Percentiles rank a stretch among this genome's conserved stretches.
These are phyloP conservation scores for Lolium rigidum DNA, from an alignment of 176 grass and related monocot genomes.

Conservation along the genomic window DNA sequence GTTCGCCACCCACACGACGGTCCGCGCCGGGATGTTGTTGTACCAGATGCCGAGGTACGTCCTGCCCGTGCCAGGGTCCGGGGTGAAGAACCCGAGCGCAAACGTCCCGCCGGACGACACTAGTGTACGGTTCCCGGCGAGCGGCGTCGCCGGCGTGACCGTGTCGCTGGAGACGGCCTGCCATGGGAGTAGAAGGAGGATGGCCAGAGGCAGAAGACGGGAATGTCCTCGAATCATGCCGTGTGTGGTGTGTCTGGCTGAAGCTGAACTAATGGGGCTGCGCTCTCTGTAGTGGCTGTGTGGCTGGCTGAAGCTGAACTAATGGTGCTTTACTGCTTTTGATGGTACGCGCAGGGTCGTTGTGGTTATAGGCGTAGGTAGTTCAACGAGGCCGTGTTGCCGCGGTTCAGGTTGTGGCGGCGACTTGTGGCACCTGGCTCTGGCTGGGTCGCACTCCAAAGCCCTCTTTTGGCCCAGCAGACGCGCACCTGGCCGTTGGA, in stretches of 20 bases:
- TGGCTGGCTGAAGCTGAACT: too few species aligned
- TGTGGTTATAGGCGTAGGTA: background rate
- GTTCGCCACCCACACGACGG: conserved; percentile 3
- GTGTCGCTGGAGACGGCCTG: conserved; percentile 6
- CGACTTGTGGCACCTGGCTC: background rate
- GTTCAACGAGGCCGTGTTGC: background rate
- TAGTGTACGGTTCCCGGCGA: conserved; percentile 34
- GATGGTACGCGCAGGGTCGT: background rate
- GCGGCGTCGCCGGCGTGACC: conserved; percentile 2
- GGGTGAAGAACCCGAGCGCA: conserved; percentile 67
- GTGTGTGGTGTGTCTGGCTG: background rate
- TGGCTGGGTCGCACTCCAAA: background rate
- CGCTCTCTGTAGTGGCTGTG: background rate
- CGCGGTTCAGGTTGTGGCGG: background rate
- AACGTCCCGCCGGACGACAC: conserved; percentile 52
- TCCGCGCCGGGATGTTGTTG: conserved; percentile 28
- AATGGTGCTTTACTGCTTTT: background rate
- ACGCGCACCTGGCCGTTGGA: background rate
- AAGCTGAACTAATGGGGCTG: background rate
- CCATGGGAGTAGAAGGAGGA: background rate
- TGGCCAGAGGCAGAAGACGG: background rate
- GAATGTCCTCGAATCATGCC: background rate
- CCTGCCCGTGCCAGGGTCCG: conserved; percentile 8
- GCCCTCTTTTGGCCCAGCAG: too few species aligned
- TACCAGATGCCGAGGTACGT: conserved; percentile 73